A percentile compares a stretch with the other conserved stretches of the same genome.
phyloP scores from a whole-genome alignment of 306 rosid species.

The Castanopsis chinensis region DNA sequence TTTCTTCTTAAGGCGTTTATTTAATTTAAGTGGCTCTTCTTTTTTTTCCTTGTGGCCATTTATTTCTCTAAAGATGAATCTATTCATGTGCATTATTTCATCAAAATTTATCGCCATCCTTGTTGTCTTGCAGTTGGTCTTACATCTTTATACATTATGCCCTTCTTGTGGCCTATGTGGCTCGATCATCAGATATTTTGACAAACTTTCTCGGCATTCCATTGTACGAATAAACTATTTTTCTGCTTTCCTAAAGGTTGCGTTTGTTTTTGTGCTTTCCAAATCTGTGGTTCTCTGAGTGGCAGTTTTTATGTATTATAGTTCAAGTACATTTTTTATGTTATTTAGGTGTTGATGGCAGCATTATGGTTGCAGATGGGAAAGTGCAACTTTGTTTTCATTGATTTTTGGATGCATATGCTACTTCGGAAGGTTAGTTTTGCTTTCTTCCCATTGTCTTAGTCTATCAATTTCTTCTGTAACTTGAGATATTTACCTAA shows the following conservation, averaged over 20 bases:
- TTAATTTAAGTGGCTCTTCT: neutral
- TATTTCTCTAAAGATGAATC: neutral
- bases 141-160: conserved; percentile 82
- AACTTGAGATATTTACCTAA: neutral
- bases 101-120: conserved; percentile 11
- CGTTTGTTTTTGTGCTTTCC: neutral
- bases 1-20: neutral
- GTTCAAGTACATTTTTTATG: conserved; percentile 26
- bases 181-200: conserved; percentile 79
- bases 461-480: neutral
- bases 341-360: conserved; percentile 42
- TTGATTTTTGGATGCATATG: conserved; percentile 69
- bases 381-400: conserved; percentile 74
- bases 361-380: conserved; percentile 74
- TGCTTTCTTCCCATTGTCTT: conserved; percentile 12
- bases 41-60: neutral
- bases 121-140: conserved; percentile 75
- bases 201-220: conserved; percentile 68
- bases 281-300: conserved; percentile 1
- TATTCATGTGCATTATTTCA: neutral
- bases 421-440: conserved; percentile 72
- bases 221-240: conserved; percentile 33
- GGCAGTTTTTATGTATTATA: conserved; percentile 3
- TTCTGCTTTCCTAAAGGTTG: neutral
- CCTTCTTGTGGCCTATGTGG: conserved; percentile 71